These are phyloP conservation scores for Funneliformis mosseae DNA, from an alignment of 192 early-diverging fungal genomes.

Conservation along the genomic window DNA sequence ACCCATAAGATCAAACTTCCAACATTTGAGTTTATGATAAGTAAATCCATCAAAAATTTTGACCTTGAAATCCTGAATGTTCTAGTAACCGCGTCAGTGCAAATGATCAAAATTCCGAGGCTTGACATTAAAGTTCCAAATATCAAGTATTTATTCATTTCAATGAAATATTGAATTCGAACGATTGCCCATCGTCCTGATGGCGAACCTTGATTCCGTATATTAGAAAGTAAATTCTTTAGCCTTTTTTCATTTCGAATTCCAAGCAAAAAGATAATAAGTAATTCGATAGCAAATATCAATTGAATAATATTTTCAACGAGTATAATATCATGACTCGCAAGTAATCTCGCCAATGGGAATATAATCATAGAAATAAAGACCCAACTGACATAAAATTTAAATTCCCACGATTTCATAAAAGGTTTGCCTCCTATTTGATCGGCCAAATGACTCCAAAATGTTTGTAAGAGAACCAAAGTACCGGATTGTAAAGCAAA, in stretches of 20 bases:
- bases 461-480: constrained; percentile 3
- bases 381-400: constrained; percentile 4
- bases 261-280: neutral
- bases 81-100: neutral
- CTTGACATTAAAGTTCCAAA: neutral
- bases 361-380: neutral
- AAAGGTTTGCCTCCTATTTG: constrained; percentile 5
- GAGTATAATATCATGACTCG: no score
- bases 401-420: constrained; percentile 8
- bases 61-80: fast-evolving
- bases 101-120: neutral
- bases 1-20: constrained; percentile 6
- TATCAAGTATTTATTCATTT: constrained; percentile 3
- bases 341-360: neutral
- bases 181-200: neutral
- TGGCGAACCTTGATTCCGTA: neutral
- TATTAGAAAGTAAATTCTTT: neutral
- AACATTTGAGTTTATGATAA: neutral
- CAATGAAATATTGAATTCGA: constrained; percentile 19
- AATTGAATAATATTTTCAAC: neutral
- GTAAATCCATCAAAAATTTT: neutral
- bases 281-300: neutral
- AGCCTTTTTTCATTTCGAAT: neutral
- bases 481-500: constrained; percentile 11
- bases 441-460: constrained; percentile 22